Percentiles rank a stretch among this genome's conserved stretches.
Evolutionary conservation across 352 stramenopile species (phyloP).

Genomic region (Pythium grandisporangium): DNA sequence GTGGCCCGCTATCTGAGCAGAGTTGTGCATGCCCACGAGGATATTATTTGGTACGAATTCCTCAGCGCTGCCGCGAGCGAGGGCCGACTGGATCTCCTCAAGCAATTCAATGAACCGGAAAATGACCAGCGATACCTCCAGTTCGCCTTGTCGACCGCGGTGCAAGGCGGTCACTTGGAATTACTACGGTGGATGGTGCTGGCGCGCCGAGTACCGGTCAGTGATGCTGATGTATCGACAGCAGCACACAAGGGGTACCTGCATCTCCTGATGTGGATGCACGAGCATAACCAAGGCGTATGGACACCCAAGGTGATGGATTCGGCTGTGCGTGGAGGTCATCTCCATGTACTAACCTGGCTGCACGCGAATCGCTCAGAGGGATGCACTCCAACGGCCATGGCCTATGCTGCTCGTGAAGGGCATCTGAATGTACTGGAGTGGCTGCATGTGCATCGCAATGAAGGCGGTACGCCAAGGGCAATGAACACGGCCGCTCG

Average conservation of each 20-base stretch:
- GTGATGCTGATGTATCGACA: background rate
- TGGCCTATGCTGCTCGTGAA: background rate
- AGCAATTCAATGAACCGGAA: background rate
- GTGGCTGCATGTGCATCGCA: background rate
- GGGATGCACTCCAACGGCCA: background rate
- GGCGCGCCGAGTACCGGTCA: background rate
- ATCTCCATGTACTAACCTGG: background rate
- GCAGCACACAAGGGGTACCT: background rate
- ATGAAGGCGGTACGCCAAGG: background rate
- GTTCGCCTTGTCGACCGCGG: background rate
- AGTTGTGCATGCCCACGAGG: background rate
- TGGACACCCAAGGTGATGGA: background rate
- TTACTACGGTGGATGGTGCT: background rate
- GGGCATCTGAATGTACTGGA: background rate
- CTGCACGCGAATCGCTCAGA: background rate
- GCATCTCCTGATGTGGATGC: background rate
- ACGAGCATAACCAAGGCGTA: background rate
- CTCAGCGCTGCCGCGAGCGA: too few relatives aligned
- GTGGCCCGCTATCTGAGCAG: slow-evolving; percentile 5
- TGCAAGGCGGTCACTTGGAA: background rate
- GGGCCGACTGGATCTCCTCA: background rate
- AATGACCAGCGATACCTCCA: background rate
- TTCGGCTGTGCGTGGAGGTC: background rate
- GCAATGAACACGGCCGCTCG: background rate
- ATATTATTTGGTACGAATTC: background rate